Evolutionary conservation across 73 alveolate genomes (phyloP).

Genomic region (Paramecium primaurelia): DNA sequence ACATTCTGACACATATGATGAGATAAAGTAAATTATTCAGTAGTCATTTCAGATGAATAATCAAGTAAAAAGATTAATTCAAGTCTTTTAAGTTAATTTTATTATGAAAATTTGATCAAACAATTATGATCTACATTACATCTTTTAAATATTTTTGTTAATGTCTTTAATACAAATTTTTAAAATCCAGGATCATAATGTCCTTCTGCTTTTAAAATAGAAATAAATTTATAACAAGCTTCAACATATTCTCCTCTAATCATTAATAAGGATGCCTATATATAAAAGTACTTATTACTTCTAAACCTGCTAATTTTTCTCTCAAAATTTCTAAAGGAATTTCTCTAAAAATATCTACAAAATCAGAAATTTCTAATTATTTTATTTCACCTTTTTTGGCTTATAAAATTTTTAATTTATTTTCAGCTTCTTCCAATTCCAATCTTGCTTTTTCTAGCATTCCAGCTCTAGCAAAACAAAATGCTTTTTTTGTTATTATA

Average conservation of each 20-base stretch:
- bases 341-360: neutral
- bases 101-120: neutral
- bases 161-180: neutral
- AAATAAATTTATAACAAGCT: neutral
- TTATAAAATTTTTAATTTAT: neutral
- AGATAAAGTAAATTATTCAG: slow-evolving; percentile 6
- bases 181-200: slow-evolving; percentile 1
- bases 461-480: neutral
- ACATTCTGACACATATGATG: slow-evolving; percentile 21
- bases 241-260: neutral
- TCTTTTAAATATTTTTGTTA: neutral
- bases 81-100: neutral
- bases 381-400: neutral
- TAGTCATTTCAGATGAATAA: slow-evolving; percentile 21
- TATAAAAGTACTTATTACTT: neutral
- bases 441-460: neutral
- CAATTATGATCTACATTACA: neutral
- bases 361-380: neutral
- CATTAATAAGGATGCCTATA: neutral
- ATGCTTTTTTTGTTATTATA: neutral
- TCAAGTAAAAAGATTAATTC: slow-evolving; percentile 21
- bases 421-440: neutral
- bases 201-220: neutral
- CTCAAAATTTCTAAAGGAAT: neutral
- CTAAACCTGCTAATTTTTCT: neutral